phyloP scores from a whole-genome alignment of 2,329 filamentous ascomycete genomes.

The Talaromyces sp. region DNA sequence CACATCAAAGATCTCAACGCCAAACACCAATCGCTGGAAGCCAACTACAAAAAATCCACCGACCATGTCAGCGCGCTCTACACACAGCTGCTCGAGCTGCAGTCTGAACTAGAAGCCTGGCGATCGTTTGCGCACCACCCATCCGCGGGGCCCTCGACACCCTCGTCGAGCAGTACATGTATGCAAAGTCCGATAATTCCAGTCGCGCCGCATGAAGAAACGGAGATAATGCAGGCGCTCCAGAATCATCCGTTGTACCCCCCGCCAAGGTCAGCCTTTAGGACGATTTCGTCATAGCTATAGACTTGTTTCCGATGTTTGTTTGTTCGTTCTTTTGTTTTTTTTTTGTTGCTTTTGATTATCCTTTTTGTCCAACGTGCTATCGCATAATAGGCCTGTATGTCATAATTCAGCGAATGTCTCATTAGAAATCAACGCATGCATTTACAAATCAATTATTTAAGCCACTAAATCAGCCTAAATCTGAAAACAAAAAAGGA shows the following conservation, averaged over 20 bases:
- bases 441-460: background rate
- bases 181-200: background rate
- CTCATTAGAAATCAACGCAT: background rate
- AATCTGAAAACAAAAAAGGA: background rate
- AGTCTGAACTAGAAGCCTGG: conserved; percentile 9
- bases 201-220: background rate
- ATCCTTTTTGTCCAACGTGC: background rate
- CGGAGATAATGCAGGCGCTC: background rate
- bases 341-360: background rate
- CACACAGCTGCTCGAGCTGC: conserved; percentile 5
- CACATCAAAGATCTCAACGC: conserved; percentile 11
- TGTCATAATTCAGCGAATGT: background rate
- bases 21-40: conserved; percentile 7
- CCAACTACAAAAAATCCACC: conserved; percentile 7
- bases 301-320: background rate
- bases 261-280: background rate
- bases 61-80: conserved; percentile 10
- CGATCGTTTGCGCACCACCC: conserved; percentile 8
- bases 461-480: background rate
- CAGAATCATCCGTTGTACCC: background rate
- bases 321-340: background rate
- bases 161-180: background rate
- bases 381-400: background rate
- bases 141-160: background rate
- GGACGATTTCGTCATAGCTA: background rate